Base-by-base conservation (phyloP, 2,329 filamentous ascomycete species). In the Chaetomium globosum region DNA sequence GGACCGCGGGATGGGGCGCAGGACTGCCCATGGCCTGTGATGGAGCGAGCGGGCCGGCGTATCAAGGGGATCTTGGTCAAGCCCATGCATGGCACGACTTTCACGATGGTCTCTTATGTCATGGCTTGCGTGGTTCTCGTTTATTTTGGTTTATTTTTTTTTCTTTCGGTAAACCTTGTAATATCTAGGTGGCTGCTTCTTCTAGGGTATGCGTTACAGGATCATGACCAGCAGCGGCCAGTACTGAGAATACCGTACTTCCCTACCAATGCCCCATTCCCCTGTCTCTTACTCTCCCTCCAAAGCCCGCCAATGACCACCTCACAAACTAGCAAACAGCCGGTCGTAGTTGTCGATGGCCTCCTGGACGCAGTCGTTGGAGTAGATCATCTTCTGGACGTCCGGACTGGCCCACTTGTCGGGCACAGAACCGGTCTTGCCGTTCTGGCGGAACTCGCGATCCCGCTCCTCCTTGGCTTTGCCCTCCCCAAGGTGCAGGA, bases 341-440 rank as follows among this genome's bases (percentile, higher is more conserved):
- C 80, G 76, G 12, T 81, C 79, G 73, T 86, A 87, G 65, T 77
- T 77, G 52, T 85, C 82, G 58, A 76, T 75, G 0, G 85, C 81
- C 63, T 85, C 82, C 71, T 80, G 76, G 58, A 85, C 80, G 72
- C 86, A 87, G 75, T 89, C 87, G 71, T 87, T 81, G 12, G 83
- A 82, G 75, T 89, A 89, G 66, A 89, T 85, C 81, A 84, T 83
- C 75, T 83, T 81, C 76, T 90, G 87, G 51, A 89, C 85, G 71
- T 89, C 87, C 10, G 87, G 86, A 74, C 88, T 88, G 3, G 86
- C 86, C 88, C 88, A 90, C 78, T 89, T 89, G 76, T 90, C 87
- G 2, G 86, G 86, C 66, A 83, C 83, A 63, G 77, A 77, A 61
- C 74, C 81, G 67, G 76, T 80, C 72, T 81, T 82, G 74, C 71